Base-by-base conservation (phyloP, 2,329 filamentous ascomycete species). In the Septoria linicola region DNA sequence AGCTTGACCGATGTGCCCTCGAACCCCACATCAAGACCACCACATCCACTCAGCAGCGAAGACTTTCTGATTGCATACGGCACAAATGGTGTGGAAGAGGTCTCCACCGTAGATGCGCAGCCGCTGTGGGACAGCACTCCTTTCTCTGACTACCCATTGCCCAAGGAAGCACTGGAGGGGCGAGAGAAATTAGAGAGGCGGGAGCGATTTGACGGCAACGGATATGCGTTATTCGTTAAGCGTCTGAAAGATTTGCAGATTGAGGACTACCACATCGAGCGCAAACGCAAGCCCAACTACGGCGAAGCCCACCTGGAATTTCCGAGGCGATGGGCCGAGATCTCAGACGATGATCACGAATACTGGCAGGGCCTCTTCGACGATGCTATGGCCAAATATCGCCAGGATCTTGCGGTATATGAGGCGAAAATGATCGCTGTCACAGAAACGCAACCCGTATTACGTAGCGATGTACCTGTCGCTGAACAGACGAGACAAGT, bases 61-160 rank as follows among this genome's bases (percentile, higher is more conserved):
- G 65, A 68, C 42, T 55, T 68, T 31, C 50, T 67, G 17, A 52
- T 66, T 34, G 64, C 64, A 17, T 68, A 63, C 41, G 65, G 65
- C 6, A 55, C 41, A 4, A 57, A 65, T 42, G 58, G 57, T 5
- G 54, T 48, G 11, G 54, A 61, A 34, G 51, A 41, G 4, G 30
- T 64, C 13, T 55, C 55, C 20, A 47, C 54, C 1, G 53, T 55
- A 19, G 54, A 51, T 16, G 59, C 60, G 2, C 49, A 61, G 36
- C 58, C 59, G 11, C 42, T 64, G 6, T 61, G 59, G 53, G 59
- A 61, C 30, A 56, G 59, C 23, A 51, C 55, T 17, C 56, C 56
- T 11, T 59, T 59, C 40, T 43, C 34, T 7, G 54, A 61, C 17
- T 55, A 58, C 21, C 59, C 60, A 10, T 40, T 60, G 25, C 61